Evolutionary conservation across 2,329 filamentous ascomycete genomes (phyloP), one percentile per base, ranked within the genome.

Genomic region (Orbilia blumenaviensis): DNA sequence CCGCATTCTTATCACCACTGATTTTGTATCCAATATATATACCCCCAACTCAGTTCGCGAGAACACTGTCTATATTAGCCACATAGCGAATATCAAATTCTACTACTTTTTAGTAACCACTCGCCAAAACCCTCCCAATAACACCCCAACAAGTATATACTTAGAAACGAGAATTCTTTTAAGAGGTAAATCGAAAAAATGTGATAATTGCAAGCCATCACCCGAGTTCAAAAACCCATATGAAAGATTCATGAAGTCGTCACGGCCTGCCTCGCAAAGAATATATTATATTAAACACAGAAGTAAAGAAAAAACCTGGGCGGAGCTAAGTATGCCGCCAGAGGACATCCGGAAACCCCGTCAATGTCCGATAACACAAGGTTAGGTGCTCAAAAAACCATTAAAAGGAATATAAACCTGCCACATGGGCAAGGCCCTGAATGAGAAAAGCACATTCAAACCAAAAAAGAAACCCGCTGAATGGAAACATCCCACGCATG

Each of bases 191-290:
- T 8, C 32, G 32, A 32, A 34, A 12, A 21, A 54, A 34, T 54
- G 34, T 56, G n/a, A 38, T 56, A 38, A 56, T 9, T 2, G 32
- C 52, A 56, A 32, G 52, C 52, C 52, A 12, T 56, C 52, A 25
- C 52, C 18, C 52, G 32, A 56, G 3, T 21, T 41, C 21, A 27
- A 48, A n/a, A n/a, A n/a, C n/a, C n/a, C n/a, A n/a, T n/a, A 27
- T 16, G 10, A 5, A 27, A 48, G 12, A 16, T 27, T n/a, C 32
- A 7, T 32, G 18, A 38, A 38, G 7, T 56, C 52, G 52, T n/a
- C 52, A 56, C 32, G 23, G 52, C 52, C 52, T 56, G 52, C 29
- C 29, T 4, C 16, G 9, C 38, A 25, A 56, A 18, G n/a, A 9
- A 38, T 1, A 9, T 23, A 54, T 25, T 56, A 56, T 25, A 56